Percentiles rank a stretch among this genome's conserved stretches.
Conservation (phyloP, 805 yeast genomes). For the Suhomyces kilbournensis region DNA sequence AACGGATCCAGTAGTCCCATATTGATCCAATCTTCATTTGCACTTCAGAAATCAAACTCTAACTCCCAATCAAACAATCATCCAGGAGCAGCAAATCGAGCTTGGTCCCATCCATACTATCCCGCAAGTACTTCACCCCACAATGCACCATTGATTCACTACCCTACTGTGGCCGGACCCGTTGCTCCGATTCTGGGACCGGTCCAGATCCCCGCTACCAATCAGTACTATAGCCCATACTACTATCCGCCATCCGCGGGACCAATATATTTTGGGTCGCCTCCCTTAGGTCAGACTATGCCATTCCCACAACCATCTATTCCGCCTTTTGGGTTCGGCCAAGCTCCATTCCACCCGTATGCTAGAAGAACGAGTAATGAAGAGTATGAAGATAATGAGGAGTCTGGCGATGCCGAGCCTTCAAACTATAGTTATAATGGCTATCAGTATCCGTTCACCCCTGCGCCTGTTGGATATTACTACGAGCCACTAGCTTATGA, state of each 20-base stretch:
- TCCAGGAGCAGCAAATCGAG: background rate
- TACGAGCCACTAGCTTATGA: background rate
- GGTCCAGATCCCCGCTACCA: background rate
- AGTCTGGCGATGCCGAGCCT: background rate
- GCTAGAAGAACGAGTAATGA: background rate
- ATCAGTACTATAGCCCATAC: constrained; percentile 6
- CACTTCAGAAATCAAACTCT: constrained; percentile 30
- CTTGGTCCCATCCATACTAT: background rate
- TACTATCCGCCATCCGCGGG: constrained; percentile 8
- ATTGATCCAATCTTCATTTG: constrained; percentile 38
- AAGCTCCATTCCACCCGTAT: background rate
- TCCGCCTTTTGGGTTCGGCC: background rate
- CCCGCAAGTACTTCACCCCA: background rate
- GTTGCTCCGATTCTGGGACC: background rate
- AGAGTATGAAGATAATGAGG: background rate
- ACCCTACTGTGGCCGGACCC: background rate
- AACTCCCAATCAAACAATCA: background rate
- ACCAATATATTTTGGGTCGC: background rate
- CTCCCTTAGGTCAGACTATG: background rate
- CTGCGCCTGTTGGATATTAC: background rate
- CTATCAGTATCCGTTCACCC: background rate
- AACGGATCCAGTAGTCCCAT: constrained; percentile 16
- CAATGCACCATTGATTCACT: background rate
- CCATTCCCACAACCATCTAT: background rate
- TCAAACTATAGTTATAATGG: background rate